Conservation (phyloP, 257 asterid species). For the Phtheirospermum japonicum region DNA sequence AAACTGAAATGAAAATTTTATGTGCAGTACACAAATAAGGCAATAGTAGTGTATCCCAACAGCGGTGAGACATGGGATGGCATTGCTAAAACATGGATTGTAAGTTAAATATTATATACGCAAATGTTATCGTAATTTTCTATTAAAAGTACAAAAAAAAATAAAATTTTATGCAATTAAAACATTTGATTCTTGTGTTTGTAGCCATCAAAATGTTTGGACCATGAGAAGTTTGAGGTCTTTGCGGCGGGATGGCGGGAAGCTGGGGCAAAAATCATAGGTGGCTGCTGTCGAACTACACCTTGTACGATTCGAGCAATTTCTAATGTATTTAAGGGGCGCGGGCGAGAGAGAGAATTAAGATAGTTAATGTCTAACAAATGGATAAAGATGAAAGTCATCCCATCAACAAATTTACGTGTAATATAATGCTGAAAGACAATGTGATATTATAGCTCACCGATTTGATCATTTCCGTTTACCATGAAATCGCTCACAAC, state of each 20-base stretch:
- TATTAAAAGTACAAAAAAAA: too few relatives aligned
- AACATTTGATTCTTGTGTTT: not conserved
- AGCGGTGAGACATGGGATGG: constrained; percentile 85
- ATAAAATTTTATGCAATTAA: too few relatives aligned
- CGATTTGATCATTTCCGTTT: too few relatives aligned
- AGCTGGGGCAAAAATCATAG: constrained; percentile 69
- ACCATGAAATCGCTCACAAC: too few relatives aligned
- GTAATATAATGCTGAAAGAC: too few relatives aligned
- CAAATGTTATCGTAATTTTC: too few relatives aligned
- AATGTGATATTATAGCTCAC: too few relatives aligned
- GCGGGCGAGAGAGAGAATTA: too few relatives aligned
- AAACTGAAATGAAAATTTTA: not conserved
- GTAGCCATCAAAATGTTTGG: constrained; percentile 75
- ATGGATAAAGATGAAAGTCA: too few relatives aligned
- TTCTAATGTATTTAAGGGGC: constrained; percentile 34
- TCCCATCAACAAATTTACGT: too few relatives aligned
- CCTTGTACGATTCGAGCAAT: constrained; percentile 55
- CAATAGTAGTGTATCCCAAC: constrained; percentile 70
- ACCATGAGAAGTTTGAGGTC: constrained; percentile 53
- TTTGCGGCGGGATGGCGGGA: constrained; percentile 65
- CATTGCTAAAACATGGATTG: constrained; percentile 67
- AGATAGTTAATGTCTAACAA: too few relatives aligned
- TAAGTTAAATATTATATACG: constrained; percentile 36
- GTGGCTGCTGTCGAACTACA: constrained; percentile 82
- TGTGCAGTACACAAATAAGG: constrained; percentile 61